Evolutionary conservation across 176 grass and related monocot species (phyloP), one percentile per base, ranked within the genome.

Genomic region (Tuctoria greenei): DNA sequence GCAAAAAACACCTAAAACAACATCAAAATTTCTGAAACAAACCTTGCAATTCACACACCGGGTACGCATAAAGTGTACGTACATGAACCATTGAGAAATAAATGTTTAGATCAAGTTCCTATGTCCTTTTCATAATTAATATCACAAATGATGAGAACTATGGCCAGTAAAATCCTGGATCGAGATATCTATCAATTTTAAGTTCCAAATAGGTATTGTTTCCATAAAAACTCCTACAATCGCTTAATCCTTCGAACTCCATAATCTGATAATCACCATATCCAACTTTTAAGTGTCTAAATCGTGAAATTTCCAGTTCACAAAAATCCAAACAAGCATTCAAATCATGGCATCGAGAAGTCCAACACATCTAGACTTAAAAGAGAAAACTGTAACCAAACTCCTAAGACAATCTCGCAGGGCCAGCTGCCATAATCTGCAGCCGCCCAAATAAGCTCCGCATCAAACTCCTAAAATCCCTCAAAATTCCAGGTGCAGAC

Each of bases 401-500:
- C 4, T 36, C 47, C 69, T 31, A 35, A 62, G 26, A 57, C 10
- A 26, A 16, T 31, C 43, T 77, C 60, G 17, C 6, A 39, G 36
- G 11, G 4, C 1, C 43, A 52, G 10, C 14, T 20, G 5, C 18
- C 35, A 18, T 14, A 71, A 24, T 72, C 67, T 10, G 25, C 3
- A 65, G 34, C 46, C 6, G 65, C 35, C 64, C 69, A 78, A 73
- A 67, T 68, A 11, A 80, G 14, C 51, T 68, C 27, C 60, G 18
- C 59, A 42, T 61, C 7, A 21, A 28, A 41, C 26, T 77, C 27
- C 13, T 26, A 67, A 64, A 71, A 18, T 34, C 11, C 5, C 12
- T 78, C 6, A 52, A 39, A 82, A 54, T 11, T 78, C 36, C 42
- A 83, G 69, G 35, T 45, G 16, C 74, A 62, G 74, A 64, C 3